Conservation (phyloP, 257 asterid species). For the Fraxinus anomala region DNA sequence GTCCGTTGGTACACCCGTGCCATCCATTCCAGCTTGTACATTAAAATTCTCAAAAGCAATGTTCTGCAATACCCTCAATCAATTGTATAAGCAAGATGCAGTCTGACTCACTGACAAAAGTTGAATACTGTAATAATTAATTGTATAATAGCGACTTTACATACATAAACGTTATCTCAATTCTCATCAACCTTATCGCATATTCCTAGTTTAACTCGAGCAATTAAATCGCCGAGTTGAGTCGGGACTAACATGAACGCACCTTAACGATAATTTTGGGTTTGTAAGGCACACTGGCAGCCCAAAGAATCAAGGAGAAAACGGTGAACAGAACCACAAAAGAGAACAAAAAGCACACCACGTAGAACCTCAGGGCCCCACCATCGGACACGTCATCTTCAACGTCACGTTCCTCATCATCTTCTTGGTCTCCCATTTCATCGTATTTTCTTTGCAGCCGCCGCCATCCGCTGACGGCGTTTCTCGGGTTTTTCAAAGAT, state of each 20-base stretch:
- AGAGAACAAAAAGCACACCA: conserved; percentile 57
- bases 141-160: conserved; percentile 19
- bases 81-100: background rate
- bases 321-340: conserved; percentile 57
- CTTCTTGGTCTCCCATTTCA: conserved; percentile 40
- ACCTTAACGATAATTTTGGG: conserved; percentile 78
- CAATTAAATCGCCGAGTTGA: background rate
- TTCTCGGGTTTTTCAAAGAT: conserved; percentile 53
- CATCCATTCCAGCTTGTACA: conserved; percentile 90
- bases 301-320: conserved; percentile 83
- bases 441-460: conserved; percentile 44
- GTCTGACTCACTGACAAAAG: conserved; percentile 31
- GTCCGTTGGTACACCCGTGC: conserved; percentile 88
- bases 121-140: conserved; percentile 30
- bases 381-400: conserved; percentile 26
- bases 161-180: background rate
- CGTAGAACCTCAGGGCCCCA: conserved; percentile 51
- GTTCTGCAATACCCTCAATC: conserved; percentile 43
- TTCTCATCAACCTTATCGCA: conserved; percentile 2
- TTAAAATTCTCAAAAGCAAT: conserved; percentile 65
- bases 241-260: background rate
- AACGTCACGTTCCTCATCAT: conserved; percentile 37
- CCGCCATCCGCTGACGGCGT: conserved; percentile 53
- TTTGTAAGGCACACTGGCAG: conserved; percentile 56
- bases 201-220: background rate